phyloP scores from a whole-genome alignment of 192 early-diverging fungal species.

The Spizellomyces punctatus region DNA sequence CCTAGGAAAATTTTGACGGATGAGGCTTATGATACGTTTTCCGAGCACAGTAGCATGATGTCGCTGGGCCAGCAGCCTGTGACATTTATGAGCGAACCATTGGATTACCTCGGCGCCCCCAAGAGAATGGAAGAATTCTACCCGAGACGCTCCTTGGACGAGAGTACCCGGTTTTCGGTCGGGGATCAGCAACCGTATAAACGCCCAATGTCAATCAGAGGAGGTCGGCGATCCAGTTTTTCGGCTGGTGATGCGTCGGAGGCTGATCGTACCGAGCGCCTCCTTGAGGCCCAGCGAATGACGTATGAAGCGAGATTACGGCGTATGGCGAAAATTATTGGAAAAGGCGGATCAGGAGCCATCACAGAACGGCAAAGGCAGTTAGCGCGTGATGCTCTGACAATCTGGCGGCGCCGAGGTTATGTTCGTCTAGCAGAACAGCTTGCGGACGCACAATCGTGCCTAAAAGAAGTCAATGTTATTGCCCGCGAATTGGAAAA shows the following conservation, averaged over 20 bases:
- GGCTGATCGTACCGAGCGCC: slow-evolving; percentile 53
- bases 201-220: not conserved
- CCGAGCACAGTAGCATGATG: not conserved
- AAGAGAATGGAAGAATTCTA: no score
- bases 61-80: not conserved
- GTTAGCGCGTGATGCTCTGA: slow-evolving; percentile 16
- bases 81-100: not conserved
- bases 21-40: slow-evolving; percentile 1
- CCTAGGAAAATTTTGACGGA: not conserved
- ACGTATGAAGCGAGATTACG: slow-evolving; percentile 58
- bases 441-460: slow-evolving; percentile 16
- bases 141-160: not conserved
- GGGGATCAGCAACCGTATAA: not conserved
- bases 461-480: slow-evolving; percentile 90
- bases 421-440: slow-evolving; percentile 39
- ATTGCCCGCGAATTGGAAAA: slow-evolving; percentile 83
- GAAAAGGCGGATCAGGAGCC: slow-evolving; percentile 6
- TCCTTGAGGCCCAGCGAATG: slow-evolving; percentile 55
- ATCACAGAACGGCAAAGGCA: not conserved
- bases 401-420: slow-evolving; percentile 32
- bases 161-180: not conserved
- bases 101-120: no score
- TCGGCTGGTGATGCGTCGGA: slow-evolving; percentile 40
- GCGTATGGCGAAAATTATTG: slow-evolving; percentile 37
- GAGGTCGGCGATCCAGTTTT: not conserved